Evolutionary conservation across 352 stramenopile genomes (phyloP).

Genomic region (Phytophthora vignae): DNA sequence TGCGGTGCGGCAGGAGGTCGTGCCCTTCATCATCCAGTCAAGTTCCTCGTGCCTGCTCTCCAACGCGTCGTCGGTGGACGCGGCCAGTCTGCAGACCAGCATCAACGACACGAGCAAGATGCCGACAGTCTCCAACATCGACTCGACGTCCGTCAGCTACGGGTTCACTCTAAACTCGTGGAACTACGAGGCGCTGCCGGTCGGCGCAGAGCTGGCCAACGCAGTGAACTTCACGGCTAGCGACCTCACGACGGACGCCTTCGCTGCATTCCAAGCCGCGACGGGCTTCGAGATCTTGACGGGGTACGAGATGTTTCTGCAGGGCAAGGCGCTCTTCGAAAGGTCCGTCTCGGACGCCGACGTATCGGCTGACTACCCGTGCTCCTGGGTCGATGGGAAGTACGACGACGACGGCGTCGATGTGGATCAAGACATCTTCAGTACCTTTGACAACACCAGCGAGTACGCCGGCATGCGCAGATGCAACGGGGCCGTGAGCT

Average conservation of each 20-base stretch:
- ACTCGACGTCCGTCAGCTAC: constrained; percentile 46
- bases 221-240: constrained; percentile 24
- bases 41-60: constrained; percentile 38
- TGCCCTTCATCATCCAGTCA: constrained; percentile 41
- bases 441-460: constrained; percentile 20
- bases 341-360: constrained; percentile 46
- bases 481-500: constrained; percentile 46
- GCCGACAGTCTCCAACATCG: constrained; percentile 39
- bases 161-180: constrained; percentile 48
- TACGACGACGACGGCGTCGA: constrained; percentile 17
- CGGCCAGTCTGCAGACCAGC: constrained; percentile 13
- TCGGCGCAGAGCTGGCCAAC: constrained; percentile 21
- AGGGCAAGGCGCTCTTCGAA: constrained; percentile 53
- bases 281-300: constrained; percentile 35
- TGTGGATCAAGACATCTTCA: constrained; percentile 17
- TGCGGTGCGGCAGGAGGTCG: constrained; percentile 33
- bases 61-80: constrained; percentile 1
- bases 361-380: constrained; percentile 40
- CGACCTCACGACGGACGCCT: constrained; percentile 4
- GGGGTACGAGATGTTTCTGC: constrained; percentile 50
- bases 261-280: constrained; percentile 26
- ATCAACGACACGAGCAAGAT: constrained; percentile 35
- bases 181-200: constrained; percentile 53
- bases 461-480: constrained; percentile 33
- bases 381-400: constrained; percentile 37